Evolutionary conservation across 257 asterid genomes (phyloP), one percentile per base, ranked within the genome.

Genomic region (Plantago major): DNA sequence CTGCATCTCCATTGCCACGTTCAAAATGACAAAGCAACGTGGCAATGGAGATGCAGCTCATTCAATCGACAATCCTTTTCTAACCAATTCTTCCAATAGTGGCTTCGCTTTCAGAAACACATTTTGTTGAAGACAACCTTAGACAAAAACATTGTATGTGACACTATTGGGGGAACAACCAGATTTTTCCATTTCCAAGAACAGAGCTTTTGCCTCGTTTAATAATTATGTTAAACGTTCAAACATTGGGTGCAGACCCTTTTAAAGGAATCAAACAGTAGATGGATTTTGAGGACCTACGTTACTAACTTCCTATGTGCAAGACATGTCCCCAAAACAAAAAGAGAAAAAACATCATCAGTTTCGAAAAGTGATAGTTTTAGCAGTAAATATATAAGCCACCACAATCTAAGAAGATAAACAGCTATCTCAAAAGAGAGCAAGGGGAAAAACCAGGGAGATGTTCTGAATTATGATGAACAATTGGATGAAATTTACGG

Each of bases 81-180:
- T 10, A 8, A 0, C 52, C 72, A 74, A 60, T 65, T 69, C 71
- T 19, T 69, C 67, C 46, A 74, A n/a, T 5, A 37, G 55, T 0
- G 13, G 5, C 47, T 49, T 2, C 5, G 55, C 62, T 1, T 38
- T 59, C 7, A 13, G 28, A 42, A 38, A 17, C 40, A 64, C 53
- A 9, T 55, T 45, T 5, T 42, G 3, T 4, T 28, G 11, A 9
- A 60, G 65, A 11, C 45, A 45, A 15, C 55, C 42, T 6, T 33
- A 42, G 17, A 45, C 18, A 18, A 44, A 19, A 11, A n/a, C 55
- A 45, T 60, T 60, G 54, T 44, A 60, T 46, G 51, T 46, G 37
- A 42, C 15, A 43, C 42, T 7, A 60, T 44, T 8, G 10, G 53
- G 51, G 2, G 15, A 0, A 11, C 42, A 10, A 44, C 54, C 11